phyloP scores from a whole-genome alignment of 2,329 filamentous ascomycete genomes.

The Colletotrichum godetiae region DNA sequence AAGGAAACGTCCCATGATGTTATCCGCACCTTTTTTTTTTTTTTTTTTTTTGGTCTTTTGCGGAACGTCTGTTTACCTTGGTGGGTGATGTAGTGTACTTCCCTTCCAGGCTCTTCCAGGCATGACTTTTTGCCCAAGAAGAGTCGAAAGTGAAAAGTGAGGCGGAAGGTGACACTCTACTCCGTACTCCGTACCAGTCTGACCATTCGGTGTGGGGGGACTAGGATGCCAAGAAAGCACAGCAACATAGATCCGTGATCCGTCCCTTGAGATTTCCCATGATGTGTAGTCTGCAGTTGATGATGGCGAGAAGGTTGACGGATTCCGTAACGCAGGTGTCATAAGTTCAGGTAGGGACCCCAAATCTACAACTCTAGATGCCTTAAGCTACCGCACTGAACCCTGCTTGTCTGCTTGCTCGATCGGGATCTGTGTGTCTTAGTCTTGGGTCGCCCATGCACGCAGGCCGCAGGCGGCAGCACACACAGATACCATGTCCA shows the following conservation, averaged over 20 bases:
- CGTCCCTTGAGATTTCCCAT: not conserved
- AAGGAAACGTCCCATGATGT: not conserved
- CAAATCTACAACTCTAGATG: not conserved
- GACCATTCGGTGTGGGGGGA: not conserved
- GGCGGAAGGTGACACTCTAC: not conserved
- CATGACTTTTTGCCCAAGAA: not conserved
- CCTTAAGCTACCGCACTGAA: constrained; percentile 6
- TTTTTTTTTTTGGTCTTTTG: not conserved
- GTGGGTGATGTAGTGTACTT: no score
- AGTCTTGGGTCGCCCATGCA: not conserved
- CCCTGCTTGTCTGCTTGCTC: constrained; percentile 7
- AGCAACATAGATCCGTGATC: not conserved
- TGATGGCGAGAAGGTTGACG: not conserved
- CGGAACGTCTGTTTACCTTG: not conserved
- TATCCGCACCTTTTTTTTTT: not conserved
- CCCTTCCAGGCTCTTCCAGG: no score
- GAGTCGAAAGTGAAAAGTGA: not conserved
- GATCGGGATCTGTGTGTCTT: not conserved
- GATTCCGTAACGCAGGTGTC: not conserved
- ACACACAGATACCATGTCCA: not conserved
- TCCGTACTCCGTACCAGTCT: not conserved
- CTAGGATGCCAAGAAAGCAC: not conserved
- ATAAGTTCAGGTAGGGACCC: not conserved
- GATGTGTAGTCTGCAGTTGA: not conserved
- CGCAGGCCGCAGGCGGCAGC: not conserved